Percentiles rank a stretch among this genome's conserved stretches.
phyloP scores from a whole-genome alignment of 2,329 filamentous ascomycete species.

The Tolypocladium ophioglossoides region DNA sequence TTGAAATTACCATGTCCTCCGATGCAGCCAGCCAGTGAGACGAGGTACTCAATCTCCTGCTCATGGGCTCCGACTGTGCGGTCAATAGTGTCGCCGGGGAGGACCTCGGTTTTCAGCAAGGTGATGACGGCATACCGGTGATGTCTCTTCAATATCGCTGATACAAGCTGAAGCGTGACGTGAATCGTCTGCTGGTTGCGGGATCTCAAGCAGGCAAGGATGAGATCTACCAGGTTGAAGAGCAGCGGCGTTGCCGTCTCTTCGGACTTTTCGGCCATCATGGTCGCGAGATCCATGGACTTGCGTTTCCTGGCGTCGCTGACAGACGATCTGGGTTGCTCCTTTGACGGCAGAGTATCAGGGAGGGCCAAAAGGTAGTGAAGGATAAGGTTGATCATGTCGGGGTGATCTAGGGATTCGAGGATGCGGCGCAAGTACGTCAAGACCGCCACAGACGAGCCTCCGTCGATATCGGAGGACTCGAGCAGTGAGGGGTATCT shows the following conservation, averaged over 20 bases:
- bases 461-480: slow-evolving; percentile 93
- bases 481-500: slow-evolving; percentile 89
- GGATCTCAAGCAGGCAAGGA: slow-evolving; percentile 75
- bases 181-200: slow-evolving; percentile 80
- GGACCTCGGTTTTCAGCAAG: slow-evolving; percentile 56
- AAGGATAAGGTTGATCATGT: slow-evolving; percentile 88
- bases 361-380: slow-evolving; percentile 83
- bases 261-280: slow-evolving; percentile 66
- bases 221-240: slow-evolving; percentile 88
- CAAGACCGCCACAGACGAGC: slow-evolving; percentile 89
- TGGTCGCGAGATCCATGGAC: slow-evolving; percentile 76
- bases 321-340: slow-evolving; percentile 35
- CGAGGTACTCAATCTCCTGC: slow-evolving; percentile 62
- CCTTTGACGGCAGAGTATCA: slow-evolving; percentile 32
- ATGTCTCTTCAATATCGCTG: slow-evolving; percentile 76
- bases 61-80: slow-evolving; percentile 67
- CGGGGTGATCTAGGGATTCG: slow-evolving; percentile 82
- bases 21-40: slow-evolving; percentile 56
- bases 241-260: slow-evolving; percentile 67
- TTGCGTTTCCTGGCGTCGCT: slow-evolving; percentile 71
- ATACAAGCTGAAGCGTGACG: slow-evolving; percentile 79
- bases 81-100: slow-evolving; percentile 40
- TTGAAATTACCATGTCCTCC: slow-evolving; percentile 62
- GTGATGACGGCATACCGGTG: slow-evolving; percentile 77
- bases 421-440: slow-evolving; percentile 88